Base-by-base conservation (phyloP, 2,329 filamentous ascomycete genomes). In the Diaporthe eres region DNA sequence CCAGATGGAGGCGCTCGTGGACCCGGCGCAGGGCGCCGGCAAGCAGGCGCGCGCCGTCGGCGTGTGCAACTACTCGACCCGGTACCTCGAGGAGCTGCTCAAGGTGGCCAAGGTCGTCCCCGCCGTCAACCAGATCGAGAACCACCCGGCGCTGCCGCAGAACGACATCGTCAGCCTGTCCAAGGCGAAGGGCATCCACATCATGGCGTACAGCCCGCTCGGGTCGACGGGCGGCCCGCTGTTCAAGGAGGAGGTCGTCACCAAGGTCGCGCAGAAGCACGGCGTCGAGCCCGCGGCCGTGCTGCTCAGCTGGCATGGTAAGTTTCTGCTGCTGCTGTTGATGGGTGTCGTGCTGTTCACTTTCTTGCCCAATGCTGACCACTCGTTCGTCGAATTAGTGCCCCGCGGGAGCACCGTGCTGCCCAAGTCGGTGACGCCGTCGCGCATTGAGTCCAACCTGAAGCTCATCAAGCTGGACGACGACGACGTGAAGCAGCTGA, bases 61-160 rank as follows among this genome's bases (percentile, higher is more conserved):
- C 67, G 89, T 91, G 63, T 88, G 86, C 84, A 91, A 91, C 82
- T 91, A 91, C 83, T 90, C 87, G 85, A 85, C 86, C 77, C 85
- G 83, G 74, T 91, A 90, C 81, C 86, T 91, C 31, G 86, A 90
- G 80, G 82, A 91, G 82, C 86, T 91, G 77, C 87, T 91, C 49
- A 83, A 86, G 39, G 82, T 86, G 34, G 84, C 85, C 77, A 86
- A 81, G 57, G 88, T 94, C 78, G 85, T 91, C 12, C 92, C 92
- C 8, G 92, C 91, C 75, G 90, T 91, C 81, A 93, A 94, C 86
- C 92, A 94, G 86, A 94, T 94, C 81, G 93, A 94, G 84, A 94
- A 94, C 87, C 92, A 94, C 86, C 93, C 93, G 19, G 88, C 88
- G 9, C 89, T 94, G 15, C 93, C 92, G 2, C 93, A 95, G 85